These are phyloP conservation scores for Nyssa sinensis DNA, from an alignment of 148 eudicot species.

Conservation along the genomic window DNA sequence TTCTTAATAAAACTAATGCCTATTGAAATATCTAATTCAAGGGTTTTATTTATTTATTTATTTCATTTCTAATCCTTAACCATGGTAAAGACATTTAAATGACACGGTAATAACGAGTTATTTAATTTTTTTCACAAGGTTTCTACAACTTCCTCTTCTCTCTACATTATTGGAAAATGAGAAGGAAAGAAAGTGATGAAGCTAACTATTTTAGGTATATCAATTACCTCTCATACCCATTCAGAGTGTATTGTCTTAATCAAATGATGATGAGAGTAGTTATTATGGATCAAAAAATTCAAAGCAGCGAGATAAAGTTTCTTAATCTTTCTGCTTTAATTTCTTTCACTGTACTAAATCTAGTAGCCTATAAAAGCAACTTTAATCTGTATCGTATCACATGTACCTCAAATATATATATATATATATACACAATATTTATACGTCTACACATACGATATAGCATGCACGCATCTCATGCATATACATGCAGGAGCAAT, in stretches of 20 bases:
- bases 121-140: too few species aligned
- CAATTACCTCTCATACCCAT: background rate
- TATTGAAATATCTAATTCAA: too few species aligned
- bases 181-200: too few species aligned
- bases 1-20: too few species aligned
- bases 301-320: background rate
- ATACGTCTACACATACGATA: background rate
- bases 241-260: background rate
- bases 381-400: conserved; percentile 12
- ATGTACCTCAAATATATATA: conserved; percentile 17
- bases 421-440: too few species aligned
- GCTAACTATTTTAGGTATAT: background rate
- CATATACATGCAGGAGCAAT: conserved; percentile 23
- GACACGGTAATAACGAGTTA: too few species aligned
- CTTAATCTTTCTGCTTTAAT: background rate
- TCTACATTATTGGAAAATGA: too few species aligned
- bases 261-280: background rate
- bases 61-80: too few species aligned
- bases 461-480: conserved; percentile 27
- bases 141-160: too few species aligned
- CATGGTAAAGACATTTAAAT: too few species aligned
- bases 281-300: background rate
- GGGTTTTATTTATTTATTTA: too few species aligned
- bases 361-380: conserved; percentile 15
- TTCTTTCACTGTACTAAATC: conserved; percentile 21